A percentile compares a stretch with the other conserved stretches of the same genome.
Evolutionary conservation across 164 flowering plant species (phyloP).

Genomic region (Amborella trichopoda): DNA sequence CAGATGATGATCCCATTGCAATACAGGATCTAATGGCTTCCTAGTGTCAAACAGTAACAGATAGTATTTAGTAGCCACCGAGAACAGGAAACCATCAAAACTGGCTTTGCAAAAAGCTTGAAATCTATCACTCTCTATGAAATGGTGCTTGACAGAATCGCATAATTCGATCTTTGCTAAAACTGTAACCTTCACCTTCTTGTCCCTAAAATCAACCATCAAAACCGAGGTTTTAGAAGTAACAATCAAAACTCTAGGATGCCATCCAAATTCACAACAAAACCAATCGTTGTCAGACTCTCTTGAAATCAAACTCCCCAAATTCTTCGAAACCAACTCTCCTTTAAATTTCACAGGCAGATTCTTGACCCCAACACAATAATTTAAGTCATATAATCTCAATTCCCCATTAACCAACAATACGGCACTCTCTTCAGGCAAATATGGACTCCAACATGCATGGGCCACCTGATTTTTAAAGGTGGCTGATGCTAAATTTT

Average conservation of each 20-base stretch:
- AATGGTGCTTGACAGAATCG: constrained; percentile 6
- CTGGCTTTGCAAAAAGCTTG: constrained; percentile 39
- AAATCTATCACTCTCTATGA: constrained; percentile 28
- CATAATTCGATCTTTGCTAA: constrained; percentile 35
- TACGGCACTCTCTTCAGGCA: constrained; percentile 46
- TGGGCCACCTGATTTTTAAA: constrained; percentile 29
- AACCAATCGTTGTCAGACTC: constrained; percentile 30
- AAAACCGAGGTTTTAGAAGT: constrained; percentile 38
- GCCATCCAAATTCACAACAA: constrained; percentile 71
- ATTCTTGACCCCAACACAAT: background rate
- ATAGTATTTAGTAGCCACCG: constrained; percentile 32
- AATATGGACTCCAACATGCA: constrained; percentile 73
- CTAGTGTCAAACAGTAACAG: constrained; percentile 62
- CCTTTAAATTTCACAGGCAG: constrained; percentile 18
- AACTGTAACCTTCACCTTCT: constrained; percentile 17
- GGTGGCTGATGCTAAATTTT: constrained; percentile 22
- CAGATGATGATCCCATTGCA: constrained; percentile 66
- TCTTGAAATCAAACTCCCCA: background rate
- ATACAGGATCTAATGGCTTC: constrained; percentile 44
- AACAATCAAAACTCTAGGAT: constrained; percentile 55
- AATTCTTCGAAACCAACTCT: constrained; percentile 15
- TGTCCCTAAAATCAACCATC: constrained; percentile 45
- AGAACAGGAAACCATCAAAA: constrained; percentile 33
- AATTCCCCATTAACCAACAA: constrained; percentile 53
- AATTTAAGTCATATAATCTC: constrained; percentile 51